These are phyloP conservation scores for Sodiomyces alkalinus DNA, from an alignment of 2,329 filamentous ascomycete species.

Conservation along the genomic window DNA sequence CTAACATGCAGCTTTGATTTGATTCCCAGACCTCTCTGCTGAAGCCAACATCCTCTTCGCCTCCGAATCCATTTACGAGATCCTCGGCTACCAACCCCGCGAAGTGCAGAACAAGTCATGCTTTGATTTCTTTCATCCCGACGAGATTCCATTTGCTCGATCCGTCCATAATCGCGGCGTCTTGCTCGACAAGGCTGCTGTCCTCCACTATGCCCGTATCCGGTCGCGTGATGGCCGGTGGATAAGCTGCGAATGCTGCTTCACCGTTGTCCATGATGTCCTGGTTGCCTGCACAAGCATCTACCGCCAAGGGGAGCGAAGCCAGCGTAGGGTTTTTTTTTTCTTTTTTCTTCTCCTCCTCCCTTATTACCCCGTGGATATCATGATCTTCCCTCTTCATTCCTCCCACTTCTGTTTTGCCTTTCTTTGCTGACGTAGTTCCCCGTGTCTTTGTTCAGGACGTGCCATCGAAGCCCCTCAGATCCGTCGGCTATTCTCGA, in stretches of 20 bases:
- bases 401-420: not conserved
- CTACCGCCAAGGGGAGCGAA: constrained; percentile 53
- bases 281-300: constrained; percentile 73
- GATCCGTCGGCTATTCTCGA: constrained; percentile 65
- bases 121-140: constrained; percentile 77
- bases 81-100: constrained; percentile 63
- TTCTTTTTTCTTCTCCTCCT: constrained; percentile 24
- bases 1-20: constrained; percentile 3
- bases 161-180: constrained; percentile 59
- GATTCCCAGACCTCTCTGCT: constrained; percentile 41
- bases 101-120: constrained; percentile 63
- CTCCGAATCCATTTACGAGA: constrained; percentile 70
- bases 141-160: constrained; percentile 62
- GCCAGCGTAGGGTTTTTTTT: too few species aligned
- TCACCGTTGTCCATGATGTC: constrained; percentile 78
- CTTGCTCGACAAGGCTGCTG: constrained; percentile 68
- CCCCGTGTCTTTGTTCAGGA: constrained; percentile 30
- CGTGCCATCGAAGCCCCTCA: constrained; percentile 64
- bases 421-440: not conserved
- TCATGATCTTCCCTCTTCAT: constrained; percentile 2
- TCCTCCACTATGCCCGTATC: constrained; percentile 66
- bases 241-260: constrained; percentile 76
- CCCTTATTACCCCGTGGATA: not conserved
- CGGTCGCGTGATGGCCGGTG: constrained; percentile 53
- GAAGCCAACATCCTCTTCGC: constrained; percentile 72